These are phyloP conservation scores for Cucumis cinereus DNA, from an alignment of 306 rosid species.

Conservation along the genomic window DNA sequence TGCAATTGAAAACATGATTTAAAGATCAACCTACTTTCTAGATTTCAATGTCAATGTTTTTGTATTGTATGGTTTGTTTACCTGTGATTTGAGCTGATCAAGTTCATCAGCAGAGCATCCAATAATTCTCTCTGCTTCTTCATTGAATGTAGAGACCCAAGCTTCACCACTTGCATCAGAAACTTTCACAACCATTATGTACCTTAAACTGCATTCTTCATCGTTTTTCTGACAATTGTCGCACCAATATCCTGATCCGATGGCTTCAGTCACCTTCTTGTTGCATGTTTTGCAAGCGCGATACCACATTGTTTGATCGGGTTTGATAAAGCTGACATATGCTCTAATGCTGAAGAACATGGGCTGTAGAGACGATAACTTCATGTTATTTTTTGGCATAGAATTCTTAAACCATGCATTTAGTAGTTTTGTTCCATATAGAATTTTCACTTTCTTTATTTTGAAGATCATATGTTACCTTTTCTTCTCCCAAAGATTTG, in stretches of 20 bases:
- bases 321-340: conserved; percentile 46
- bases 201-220: conserved; percentile 59
- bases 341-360: conserved; percentile 57
- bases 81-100: conserved; percentile 53
- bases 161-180: conserved; percentile 61
- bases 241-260: conserved; percentile 75
- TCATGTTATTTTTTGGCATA: background rate
- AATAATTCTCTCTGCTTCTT: conserved; percentile 61
- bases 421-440: background rate
- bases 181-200: conserved; percentile 42
- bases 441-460: background rate
- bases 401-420: background rate
- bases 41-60: background rate
- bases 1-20: conserved; percentile 2
- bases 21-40: background rate
- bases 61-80: background rate
- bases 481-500: conserved; percentile 58
- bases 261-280: conserved; percentile 70
- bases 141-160: conserved; percentile 45
- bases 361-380: conserved; percentile 37
- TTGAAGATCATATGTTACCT: conserved; percentile 31
- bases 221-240: conserved; percentile 81
- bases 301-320: conserved; percentile 92
- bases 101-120: conserved; percentile 88
- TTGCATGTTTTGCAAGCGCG: conserved; percentile 83